Evolutionary conservation across 2,329 filamentous ascomycete species (phyloP), one percentile per base, ranked within the genome.

Genomic region (Paramyrothecium sp.): DNA sequence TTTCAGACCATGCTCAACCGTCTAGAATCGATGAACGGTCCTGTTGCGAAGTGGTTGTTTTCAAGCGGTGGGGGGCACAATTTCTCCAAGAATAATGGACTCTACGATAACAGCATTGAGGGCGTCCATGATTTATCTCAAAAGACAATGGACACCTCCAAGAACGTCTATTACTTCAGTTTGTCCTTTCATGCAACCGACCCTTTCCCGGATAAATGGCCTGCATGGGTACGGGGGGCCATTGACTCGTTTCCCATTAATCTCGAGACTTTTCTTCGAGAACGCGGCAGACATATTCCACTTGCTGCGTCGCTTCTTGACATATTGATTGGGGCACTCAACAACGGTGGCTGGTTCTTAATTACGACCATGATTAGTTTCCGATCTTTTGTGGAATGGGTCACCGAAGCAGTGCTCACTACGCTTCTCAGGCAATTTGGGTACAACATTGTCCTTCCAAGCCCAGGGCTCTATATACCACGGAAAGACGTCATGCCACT

Each of bases 1-100:
- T 57, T 57, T 52, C 55, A 57, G 55, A 13, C 50, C 46, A 57
- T 57, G 55, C 51, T 57, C 21, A 33, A 44, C 20, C 51, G 55
- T 7, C 22, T 57, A 26, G 55, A 51, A 51, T 54, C 3, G 51
- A 44, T 30, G 19, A 30, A 54, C 33, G 55, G 55, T 47, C 55
- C 55, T 7, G 55, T 57, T 23, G 51, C 51, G 55, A 57, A 19
- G 22, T 57, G 55, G 55, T n/a, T 57, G 30, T 19, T 46, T 19
- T 57, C 26, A 10, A 30, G 10, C 26, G 10, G 10, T 10, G 10
- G 10, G 5, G 26, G 26, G 10, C 26, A 30, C 10, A 5, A 5
- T 30, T 30, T 30, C 26, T 30, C 55, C 5, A n/a, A 22, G 19
- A 49, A 57, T 2, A 57, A 50, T 38, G 55, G 55, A 49, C 50